Evolutionary conservation across 805 yeast genomes (phyloP), one percentile per base, ranked within the genome.

Genomic region (Nakazawaea pomicola): DNA sequence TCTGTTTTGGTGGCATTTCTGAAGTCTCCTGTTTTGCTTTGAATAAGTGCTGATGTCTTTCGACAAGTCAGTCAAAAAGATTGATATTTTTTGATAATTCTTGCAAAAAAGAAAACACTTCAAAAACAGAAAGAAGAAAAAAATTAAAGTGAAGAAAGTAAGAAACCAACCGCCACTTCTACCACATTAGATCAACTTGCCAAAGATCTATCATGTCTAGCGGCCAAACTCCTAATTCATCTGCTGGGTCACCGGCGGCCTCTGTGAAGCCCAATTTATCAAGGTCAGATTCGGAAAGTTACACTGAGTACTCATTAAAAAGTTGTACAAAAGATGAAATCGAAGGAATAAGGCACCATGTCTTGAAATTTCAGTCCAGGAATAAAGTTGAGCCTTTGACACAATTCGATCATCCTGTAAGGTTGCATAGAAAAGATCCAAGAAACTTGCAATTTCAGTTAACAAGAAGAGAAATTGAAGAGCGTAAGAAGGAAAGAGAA

Each of bases 361-460:
- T 91, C 18, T 60, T 90, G 62, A 83, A 83, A 60, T 88, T 91
- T 55, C 95, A 83, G 54, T 71, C 84, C 25, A 78, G 78, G 45
- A 74, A 76, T 51, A 71, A 74, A 33, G 82, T 93, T 27, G 87
- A 87, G 48, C 91, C 93, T 9, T 62, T 68, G 29, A 64, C 67
- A 27, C 79, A 80, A 46, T 93, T 91, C 58, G 80, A 78, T 42
- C 74, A 75, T 45, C 99, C 99, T 0, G 81, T 90, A 15, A 68
- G 96, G 51, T 65, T 91, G 56, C 97, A 90, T 59, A 73, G 98
- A 51, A 90, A 91, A 56, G 98, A 91, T 60, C 96, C 99, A 1
- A 77, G 88, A 54, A 86, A 87, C 57, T 67, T 91, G 56, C 96
- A 90, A 58, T 85, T 85, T 55, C 95, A 88, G 59, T 67, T 88